Conservation (phyloP, 192 early-diverging fungal species). For the Coemansia sp. region DNA sequence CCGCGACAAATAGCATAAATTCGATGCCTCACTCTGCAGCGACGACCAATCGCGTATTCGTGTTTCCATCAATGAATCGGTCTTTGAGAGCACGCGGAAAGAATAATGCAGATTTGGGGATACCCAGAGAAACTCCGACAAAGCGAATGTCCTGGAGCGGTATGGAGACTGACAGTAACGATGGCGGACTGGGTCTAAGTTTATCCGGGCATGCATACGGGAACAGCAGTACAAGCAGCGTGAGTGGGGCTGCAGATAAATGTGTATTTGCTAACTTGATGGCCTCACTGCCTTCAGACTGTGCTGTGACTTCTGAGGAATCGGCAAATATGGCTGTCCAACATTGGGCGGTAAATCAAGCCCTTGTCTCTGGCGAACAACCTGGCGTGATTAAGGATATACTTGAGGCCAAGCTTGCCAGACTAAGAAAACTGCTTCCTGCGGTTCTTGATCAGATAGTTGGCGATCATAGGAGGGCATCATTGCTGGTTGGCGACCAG, state of each 20-base stretch:
- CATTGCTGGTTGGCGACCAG: constrained; percentile 16
- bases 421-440: constrained; percentile 25
- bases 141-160: constrained; percentile 8
- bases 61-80: constrained; percentile 17
- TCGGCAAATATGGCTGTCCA: constrained; percentile 22
- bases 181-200: neutral
- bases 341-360: constrained; percentile 30
- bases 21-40: neutral
- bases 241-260: neutral
- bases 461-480: neutral
- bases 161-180: constrained; percentile 36
- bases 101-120: constrained; percentile 1
- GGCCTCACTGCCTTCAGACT: neutral
- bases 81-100: constrained; percentile 38
- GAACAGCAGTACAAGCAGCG: neutral
- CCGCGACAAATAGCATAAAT: neutral
- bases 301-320: neutral
- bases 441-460: constrained; percentile 14
- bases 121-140: neutral
- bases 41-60: constrained; percentile 12
- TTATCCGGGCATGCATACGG: neutral
- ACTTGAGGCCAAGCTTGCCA: constrained; percentile 16
- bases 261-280: constrained; percentile 21
- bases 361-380: constrained; percentile 9
- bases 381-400: constrained; percentile 10